Evolutionary conservation across 768 basidiomycete species (phyloP).

Genomic region (Artomyces pyxidatus): DNA sequence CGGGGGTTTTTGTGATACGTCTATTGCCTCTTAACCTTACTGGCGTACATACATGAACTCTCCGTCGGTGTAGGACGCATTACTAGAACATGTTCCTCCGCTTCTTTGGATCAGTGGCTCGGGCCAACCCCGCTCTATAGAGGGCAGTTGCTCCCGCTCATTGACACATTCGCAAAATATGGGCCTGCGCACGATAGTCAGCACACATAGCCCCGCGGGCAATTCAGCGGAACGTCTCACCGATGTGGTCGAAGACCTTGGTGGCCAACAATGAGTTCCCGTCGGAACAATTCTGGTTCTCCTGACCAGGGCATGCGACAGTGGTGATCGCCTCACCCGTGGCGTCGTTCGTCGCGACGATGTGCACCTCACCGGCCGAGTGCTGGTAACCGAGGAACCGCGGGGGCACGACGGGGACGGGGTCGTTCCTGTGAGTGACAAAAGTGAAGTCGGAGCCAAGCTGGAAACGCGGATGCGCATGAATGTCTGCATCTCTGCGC

Average conservation of each 20-base stretch:
- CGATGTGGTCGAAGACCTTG: conserved; percentile 5
- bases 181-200: not conserved
- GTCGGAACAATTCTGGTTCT: conserved; percentile 22
- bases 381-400: conserved; percentile 38
- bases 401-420: conserved; percentile 29
- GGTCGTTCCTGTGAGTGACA: conserved; percentile 43
- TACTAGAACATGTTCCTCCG: no score
- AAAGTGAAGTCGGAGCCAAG: conserved; percentile 37
- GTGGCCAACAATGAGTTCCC: conserved; percentile 6
- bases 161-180: not conserved
- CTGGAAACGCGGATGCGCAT: conserved; percentile 29
- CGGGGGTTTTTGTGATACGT: no score
- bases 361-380: conserved; percentile 32
- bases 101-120: no score
- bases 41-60: no score
- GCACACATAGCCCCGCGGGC: not conserved
- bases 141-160: not conserved
- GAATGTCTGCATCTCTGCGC: not conserved
- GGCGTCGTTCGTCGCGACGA: conserved; percentile 31
- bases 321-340: conserved; percentile 24
- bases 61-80: no score
- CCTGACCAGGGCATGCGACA: conserved; percentile 31
- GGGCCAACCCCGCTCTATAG: no score
- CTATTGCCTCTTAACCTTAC: no score
- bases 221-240: not conserved